Conservation (phyloP, 2,329 filamentous ascomycete genomes). For the Fusarium sp. region DNA sequence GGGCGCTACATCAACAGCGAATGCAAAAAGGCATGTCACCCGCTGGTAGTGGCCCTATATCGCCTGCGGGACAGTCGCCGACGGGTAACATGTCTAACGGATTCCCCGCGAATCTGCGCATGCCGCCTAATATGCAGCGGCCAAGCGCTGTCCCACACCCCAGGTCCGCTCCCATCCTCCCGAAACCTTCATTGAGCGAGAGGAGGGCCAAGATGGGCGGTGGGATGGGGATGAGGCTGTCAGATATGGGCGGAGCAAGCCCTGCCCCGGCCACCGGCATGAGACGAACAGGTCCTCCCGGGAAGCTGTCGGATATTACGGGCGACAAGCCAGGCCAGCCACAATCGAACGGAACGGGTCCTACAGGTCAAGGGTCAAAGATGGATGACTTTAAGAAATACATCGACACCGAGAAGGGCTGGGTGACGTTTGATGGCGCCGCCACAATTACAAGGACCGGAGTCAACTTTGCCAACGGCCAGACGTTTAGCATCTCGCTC, state of each 20-base stretch:
- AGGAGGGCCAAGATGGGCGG: constrained; percentile 64
- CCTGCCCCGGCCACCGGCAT: constrained; percentile 40
- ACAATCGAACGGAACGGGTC: constrained; percentile 50
- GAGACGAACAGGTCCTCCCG: constrained; percentile 53
- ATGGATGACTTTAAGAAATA: constrained; percentile 77
- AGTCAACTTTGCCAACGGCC: constrained; percentile 91
- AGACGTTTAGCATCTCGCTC: constrained; percentile 91
- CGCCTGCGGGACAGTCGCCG: constrained; percentile 49
- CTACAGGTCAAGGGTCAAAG: constrained; percentile 57
- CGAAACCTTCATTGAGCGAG: constrained; percentile 73
- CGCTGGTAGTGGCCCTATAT: constrained; percentile 43
- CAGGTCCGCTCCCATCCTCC: constrained; percentile 65
- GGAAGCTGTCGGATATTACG: constrained; percentile 58
- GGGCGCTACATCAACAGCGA: constrained; percentile 60
- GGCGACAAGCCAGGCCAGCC: constrained; percentile 32
- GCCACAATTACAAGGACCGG: constrained; percentile 89
- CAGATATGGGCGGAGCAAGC: constrained; percentile 58
- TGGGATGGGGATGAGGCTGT: constrained; percentile 65
- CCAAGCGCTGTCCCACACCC: constrained; percentile 63
- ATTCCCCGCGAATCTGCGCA: constrained; percentile 57
- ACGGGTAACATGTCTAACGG: constrained; percentile 56
- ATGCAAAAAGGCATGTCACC: constrained; percentile 58
- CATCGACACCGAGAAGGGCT: constrained; percentile 92
- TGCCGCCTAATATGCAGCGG: constrained; percentile 56
- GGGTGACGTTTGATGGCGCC: constrained; percentile 91